Percentiles rank a stretch among this genome's conserved stretches.
Evolutionary conservation across 139 green algal species (phyloP).

Genomic region (Edaphochlamys debaryana): DNA sequence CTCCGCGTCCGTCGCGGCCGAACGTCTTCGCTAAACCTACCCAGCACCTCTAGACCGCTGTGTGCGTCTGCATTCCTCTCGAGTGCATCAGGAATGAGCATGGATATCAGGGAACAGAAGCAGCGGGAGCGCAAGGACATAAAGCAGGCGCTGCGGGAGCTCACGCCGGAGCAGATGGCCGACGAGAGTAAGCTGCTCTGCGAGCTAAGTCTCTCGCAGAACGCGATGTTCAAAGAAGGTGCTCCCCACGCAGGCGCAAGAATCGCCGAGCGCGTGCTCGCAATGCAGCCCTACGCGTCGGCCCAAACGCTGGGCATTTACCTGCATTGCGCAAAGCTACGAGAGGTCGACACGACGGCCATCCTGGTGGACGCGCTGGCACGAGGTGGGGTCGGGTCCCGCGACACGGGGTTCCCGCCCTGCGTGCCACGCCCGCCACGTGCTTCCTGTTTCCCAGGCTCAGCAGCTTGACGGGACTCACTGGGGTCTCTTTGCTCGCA

Average conservation of each 20-base stretch:
- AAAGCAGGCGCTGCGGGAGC: neutral
- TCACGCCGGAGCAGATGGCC: slow-evolving; percentile 3
- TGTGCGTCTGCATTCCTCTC: no score
- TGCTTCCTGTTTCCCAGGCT: no score
- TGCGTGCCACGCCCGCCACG: no score
- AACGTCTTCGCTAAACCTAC: no score
- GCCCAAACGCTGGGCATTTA: slow-evolving; percentile 67
- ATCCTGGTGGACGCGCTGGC: slow-evolving; percentile 60
- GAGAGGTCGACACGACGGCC: slow-evolving; percentile 77
- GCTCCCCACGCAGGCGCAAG: slow-evolving; percentile 50
- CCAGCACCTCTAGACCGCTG: no score
- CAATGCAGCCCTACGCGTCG: slow-evolving; percentile 41
- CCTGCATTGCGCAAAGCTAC: slow-evolving; percentile 68
- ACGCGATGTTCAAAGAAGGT: no score
- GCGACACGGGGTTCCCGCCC: no score
- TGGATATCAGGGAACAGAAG: slow-evolving; percentile 1
- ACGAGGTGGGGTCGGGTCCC: slow-evolving; percentile 52
- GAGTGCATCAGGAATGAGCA: neutral
- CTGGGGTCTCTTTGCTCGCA: no score
- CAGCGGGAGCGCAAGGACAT: slow-evolving; percentile 15
- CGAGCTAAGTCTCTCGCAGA: no score
- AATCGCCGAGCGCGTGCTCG: slow-evolving; percentile 57
- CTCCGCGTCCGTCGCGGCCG: no score
- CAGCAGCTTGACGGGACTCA: no score
- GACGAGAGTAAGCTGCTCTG: slow-evolving; percentile 7